Conservation (phyloP, 371 early-diverging fungal genomes). For the Syncephalis fuscata region DNA sequence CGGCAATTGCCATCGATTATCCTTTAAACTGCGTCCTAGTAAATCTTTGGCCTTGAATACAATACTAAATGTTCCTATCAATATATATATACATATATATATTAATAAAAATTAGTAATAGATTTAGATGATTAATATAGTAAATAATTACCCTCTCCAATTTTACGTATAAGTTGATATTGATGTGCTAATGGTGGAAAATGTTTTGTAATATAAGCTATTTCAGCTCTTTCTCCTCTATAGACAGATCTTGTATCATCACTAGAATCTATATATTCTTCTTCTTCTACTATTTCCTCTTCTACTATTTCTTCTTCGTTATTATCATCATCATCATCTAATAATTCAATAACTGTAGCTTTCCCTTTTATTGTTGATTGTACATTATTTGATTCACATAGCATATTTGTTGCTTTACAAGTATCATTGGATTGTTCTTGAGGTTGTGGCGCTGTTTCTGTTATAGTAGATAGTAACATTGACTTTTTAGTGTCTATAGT, state of each 20-base stretch:
- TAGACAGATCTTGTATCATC: conserved; percentile 1
- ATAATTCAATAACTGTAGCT: no score
- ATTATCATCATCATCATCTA: no score
- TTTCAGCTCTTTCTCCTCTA: conserved; percentile 14
- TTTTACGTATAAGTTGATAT: conserved; percentile 48
- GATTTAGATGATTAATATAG: no score
- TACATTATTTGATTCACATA: no score
- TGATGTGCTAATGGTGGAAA: conserved; percentile 31
- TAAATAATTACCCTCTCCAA: conserved; percentile 52
- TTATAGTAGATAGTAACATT: no score
- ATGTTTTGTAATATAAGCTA: conserved; percentile 19
- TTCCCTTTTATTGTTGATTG: no score
- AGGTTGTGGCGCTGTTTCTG: no score
- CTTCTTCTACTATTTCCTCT: no score
- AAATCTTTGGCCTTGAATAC: conserved; percentile 91
- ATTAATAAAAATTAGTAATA: background rate
- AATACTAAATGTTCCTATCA: conserved; percentile 80
- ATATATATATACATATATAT: background rate
- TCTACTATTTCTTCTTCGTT: no score
- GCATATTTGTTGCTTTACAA: no score
- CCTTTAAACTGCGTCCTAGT: background rate
- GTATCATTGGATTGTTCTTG: no score
- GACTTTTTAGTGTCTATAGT: no score
- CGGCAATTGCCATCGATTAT: conserved; percentile 1
- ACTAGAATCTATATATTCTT: background rate